Percentiles rank a stretch among this genome's conserved stretches.
Evolutionary conservation across 805 yeast genomes (phyloP).

Genomic region (Lipomyces lipofer): DNA sequence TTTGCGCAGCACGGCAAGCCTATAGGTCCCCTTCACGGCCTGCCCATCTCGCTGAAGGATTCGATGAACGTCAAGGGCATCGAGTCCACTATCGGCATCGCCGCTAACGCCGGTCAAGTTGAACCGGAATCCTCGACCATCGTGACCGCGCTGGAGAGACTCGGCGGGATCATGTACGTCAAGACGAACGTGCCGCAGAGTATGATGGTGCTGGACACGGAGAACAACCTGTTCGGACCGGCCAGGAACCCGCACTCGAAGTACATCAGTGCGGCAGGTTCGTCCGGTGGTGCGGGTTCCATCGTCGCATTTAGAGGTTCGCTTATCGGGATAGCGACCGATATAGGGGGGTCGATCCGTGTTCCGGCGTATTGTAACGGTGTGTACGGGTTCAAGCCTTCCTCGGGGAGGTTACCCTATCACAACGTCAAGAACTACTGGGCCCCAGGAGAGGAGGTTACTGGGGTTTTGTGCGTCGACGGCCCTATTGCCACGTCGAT

Average conservation of each 20-base stretch:
- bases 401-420: conserved; percentile 36
- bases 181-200: conserved; percentile 54
- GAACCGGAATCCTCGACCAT: conserved; percentile 43
- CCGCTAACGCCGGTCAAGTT: conserved; percentile 43
- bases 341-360: conserved; percentile 55
- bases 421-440: conserved; percentile 52
- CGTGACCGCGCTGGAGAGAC: conserved; percentile 42
- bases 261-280: conserved; percentile 51
- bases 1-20: conserved; percentile 48
- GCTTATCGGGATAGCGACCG: conserved; percentile 53
- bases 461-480: conserved; percentile 46
- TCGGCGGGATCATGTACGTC: conserved; percentile 52
- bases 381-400: conserved; percentile 48
- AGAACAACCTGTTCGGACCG: conserved; percentile 48
- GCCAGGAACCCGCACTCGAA: conserved; percentile 51
- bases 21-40: conserved; percentile 64
- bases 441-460: conserved; percentile 47
- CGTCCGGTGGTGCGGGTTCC: conserved; percentile 58
- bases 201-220: conserved; percentile 52
- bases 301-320: conserved; percentile 48
- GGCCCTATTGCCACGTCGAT: conserved; percentile 51
- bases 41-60: conserved; percentile 51
- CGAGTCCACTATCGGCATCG: conserved; percentile 51
- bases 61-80: conserved; percentile 48
- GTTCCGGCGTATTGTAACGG: conserved; percentile 50